Percentiles rank a stretch among this genome's conserved stretches.
These are phyloP conservation scores for Eragrostis curvula DNA, from an alignment of 176 grass and related monocot genomes.

Conservation along the genomic window DNA sequence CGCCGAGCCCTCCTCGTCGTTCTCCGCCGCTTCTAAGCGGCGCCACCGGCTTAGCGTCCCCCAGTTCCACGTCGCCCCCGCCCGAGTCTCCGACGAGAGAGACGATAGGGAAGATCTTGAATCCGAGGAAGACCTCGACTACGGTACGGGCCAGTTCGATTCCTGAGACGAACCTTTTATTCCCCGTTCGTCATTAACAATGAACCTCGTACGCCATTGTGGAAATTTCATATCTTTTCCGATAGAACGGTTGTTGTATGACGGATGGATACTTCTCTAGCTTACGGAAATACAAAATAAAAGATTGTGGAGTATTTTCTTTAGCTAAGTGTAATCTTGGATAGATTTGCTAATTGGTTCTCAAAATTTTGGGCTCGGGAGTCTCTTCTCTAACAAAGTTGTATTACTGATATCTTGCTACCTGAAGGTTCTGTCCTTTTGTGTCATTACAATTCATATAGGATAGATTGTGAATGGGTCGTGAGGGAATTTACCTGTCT, in stretches of 20 bases:
- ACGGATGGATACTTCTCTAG: not conserved
- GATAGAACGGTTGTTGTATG: not conserved
- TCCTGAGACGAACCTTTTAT: not conserved
- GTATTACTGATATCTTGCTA: not conserved
- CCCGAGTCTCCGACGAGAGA: conserved; percentile 47
- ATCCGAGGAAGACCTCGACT: conserved; percentile 35
- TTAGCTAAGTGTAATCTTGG: not conserved
- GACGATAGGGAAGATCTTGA: conserved; percentile 41
- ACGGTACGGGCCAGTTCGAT: conserved; percentile 38
- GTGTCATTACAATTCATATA: not conserved
- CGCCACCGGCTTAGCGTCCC: conserved; percentile 42
- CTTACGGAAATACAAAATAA: not conserved
- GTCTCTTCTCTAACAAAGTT: not conserved
- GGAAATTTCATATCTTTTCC: not conserved
- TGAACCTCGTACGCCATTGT: not conserved
- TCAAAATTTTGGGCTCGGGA: not conserved
- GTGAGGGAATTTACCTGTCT: not conserved
- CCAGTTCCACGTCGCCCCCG: conserved; percentile 65
- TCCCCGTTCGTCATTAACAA: not conserved
- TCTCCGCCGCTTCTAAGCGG: conserved; percentile 24
- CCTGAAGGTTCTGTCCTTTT: not conserved
- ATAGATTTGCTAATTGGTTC: not conserved
- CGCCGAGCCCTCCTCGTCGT: not conserved
- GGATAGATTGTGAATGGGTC: not conserved
- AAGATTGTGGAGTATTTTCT: not conserved